Conservation (phyloP, 108 stramenopile species). For the Thalassiosira profunda region DNA sequence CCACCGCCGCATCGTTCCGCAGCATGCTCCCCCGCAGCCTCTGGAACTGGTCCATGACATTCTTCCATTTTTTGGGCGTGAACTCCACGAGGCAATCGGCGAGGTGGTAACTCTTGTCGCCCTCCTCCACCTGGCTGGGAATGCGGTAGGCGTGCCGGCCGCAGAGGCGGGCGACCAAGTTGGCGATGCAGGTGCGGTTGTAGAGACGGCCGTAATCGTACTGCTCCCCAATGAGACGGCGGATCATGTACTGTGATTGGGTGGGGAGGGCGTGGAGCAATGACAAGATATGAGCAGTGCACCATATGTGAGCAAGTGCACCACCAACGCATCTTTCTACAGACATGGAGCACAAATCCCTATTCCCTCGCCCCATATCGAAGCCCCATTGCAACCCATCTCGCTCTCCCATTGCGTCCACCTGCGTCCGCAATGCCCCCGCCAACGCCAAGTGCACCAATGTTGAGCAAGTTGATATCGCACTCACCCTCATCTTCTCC, state of each 20-base stretch:
- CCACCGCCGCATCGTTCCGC: conserved; percentile 35
- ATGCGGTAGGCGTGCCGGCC: conserved; percentile 43
- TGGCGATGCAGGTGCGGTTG: conserved; percentile 37
- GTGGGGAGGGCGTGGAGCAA: too few species aligned
- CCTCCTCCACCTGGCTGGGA: neutral
- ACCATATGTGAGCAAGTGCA: too few species aligned
- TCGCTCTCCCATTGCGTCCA: too few species aligned
- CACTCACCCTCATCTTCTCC: conserved; percentile 39
- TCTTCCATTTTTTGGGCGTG: conserved; percentile 24
- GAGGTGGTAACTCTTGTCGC: neutral
- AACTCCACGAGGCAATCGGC: conserved; percentile 30
- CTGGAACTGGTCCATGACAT: conserved; percentile 23
- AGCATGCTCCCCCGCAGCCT: conserved; percentile 18
- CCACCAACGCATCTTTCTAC: too few species aligned
- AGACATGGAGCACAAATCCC: too few species aligned
- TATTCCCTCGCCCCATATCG: too few species aligned
- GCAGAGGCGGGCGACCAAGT: conserved; percentile 25
- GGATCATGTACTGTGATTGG: conserved; percentile 52
- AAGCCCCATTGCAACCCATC: too few species aligned
- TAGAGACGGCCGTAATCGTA: conserved; percentile 42
- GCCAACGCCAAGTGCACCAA: too few species aligned
- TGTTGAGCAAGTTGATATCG: neutral
- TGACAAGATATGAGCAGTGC: too few species aligned
- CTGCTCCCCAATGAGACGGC: conserved; percentile 35
- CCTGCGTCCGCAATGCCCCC: too few species aligned